These are phyloP conservation scores for Carex littledalei DNA, from an alignment of 176 grass and related monocot species.

Conservation along the genomic window DNA sequence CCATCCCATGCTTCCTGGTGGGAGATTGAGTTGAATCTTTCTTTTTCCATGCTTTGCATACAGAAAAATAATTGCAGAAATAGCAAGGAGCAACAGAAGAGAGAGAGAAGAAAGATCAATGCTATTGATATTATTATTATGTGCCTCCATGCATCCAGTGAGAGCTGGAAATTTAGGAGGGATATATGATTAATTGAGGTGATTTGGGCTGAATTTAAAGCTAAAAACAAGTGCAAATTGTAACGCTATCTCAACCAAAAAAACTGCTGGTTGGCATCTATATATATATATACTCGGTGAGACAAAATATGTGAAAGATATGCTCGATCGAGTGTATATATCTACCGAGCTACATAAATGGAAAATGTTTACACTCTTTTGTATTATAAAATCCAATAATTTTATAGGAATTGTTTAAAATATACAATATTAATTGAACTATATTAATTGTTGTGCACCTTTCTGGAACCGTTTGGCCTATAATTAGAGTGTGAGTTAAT, in stretches of 20 bases:
- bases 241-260: not conserved
- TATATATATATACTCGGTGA: not conserved
- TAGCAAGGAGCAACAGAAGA: not conserved
- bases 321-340: not conserved
- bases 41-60: slow-evolving; percentile 18
- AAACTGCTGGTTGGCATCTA: not conserved
- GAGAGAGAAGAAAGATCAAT: not conserved
- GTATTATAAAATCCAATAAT: not conserved
- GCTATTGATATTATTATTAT: not conserved
- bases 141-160: not conserved
- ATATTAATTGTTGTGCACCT: not conserved
- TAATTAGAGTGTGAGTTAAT: not conserved
- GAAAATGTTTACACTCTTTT: not conserved
- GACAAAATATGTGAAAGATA: not conserved
- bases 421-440: not conserved
- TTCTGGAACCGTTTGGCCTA: not conserved
- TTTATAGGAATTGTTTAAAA: not conserved
- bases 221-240: not conserved
- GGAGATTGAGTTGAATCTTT: slow-evolving; percentile 15
- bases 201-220: not conserved
- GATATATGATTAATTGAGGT: not conserved
- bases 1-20: slow-evolving; percentile 31
- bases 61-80: not conserved
- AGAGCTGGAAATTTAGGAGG: not conserved
- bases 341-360: not conserved